phyloP scores from a whole-genome alignment of 306 rosid genomes.

The Hippophae tibetana region DNA sequence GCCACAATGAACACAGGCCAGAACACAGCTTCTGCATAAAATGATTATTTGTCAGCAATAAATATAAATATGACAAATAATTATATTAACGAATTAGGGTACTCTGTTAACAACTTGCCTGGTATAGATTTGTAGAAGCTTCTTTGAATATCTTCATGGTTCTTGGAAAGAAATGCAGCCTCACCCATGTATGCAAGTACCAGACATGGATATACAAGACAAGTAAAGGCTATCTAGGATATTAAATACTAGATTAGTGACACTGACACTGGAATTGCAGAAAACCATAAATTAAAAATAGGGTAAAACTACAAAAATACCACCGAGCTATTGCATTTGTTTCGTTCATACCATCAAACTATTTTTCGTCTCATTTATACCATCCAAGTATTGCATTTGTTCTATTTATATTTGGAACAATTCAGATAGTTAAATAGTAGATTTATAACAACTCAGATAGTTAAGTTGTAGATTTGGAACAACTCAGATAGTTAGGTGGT shows the following conservation, averaged over 20 bases:
- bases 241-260: background rate
- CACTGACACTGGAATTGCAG: conserved; percentile 7
- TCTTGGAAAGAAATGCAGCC: conserved; percentile 74
- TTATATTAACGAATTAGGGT: conserved; percentile 1
- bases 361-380: too few relatives aligned
- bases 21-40: conserved; percentile 51
- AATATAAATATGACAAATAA: background rate
- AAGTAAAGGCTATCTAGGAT: conserved; percentile 68
- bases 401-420: too few relatives aligned
- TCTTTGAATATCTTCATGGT: conserved; percentile 55
- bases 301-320: background rate
- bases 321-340: too few relatives aligned
- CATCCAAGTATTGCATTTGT: too few relatives aligned
- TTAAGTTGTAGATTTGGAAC: too few relatives aligned
- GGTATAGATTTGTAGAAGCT: conserved; percentile 74
- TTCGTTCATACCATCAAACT: too few relatives aligned
- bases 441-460: too few relatives aligned
- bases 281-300: background rate
- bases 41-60: background rate
- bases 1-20: conserved; percentile 77
- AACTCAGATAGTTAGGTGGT: too few relatives aligned
- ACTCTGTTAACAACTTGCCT: conserved; percentile 32
- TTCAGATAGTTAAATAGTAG: too few relatives aligned
- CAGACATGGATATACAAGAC: conserved; percentile 56
- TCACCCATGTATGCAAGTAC: conserved; percentile 69